Evolutionary conservation across 768 basidiomycete genomes (phyloP), one percentile per base, ranked within the genome.

Genomic region (Kwoniella botswanensis): DNA sequence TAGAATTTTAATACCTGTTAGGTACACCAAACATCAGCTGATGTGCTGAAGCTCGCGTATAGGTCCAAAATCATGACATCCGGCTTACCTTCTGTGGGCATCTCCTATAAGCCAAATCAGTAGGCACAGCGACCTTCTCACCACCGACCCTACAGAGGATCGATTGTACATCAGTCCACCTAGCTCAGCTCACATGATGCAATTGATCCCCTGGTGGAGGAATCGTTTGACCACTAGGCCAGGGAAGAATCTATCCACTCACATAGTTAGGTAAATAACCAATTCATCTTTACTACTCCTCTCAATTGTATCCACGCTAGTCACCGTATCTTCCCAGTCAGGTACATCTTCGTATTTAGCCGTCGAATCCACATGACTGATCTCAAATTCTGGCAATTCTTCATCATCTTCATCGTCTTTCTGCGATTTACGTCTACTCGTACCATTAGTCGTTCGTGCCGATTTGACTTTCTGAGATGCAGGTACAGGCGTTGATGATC

Each of bases 1-100:
- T 83, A 83, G 63, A 83, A 83, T 52, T 76, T 59, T 41, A 83
- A 71, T 46, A 83, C 75, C 82, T 83, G 71, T 24, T n/a, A 13
- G 3, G 41, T 42, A 21, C 7, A 26, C 26, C 11, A 50, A 15
- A 26, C 50, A 29, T 65, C 43, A 57, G 65, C 62, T 13, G 41
- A 21, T 55, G 11, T 22, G 24, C 50, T 22, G 35, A 35, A 35
- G 35, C 35, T 35, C 35, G 35, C 35, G 35, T 1, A 35, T 35
- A 9, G 7, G 35, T 35, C 35, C 35, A 35, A 35, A 35, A 35
- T 35, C 35, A 35, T 7, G 35, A 35, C 35, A 35, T 35, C 35
- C 5, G 35, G 41, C 74, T 65, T 42, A 80, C 82, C 73, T 80
- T 79, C 65, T 80, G 77, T 9, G 82, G 82, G 67, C 82, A 83